A percentile compares a stretch with the other conserved stretches of the same genome.
These are phyloP conservation scores for Rhizoctonia solani DNA, from an alignment of 1,284 basidiomycete genomes.

Conservation along the genomic window DNA sequence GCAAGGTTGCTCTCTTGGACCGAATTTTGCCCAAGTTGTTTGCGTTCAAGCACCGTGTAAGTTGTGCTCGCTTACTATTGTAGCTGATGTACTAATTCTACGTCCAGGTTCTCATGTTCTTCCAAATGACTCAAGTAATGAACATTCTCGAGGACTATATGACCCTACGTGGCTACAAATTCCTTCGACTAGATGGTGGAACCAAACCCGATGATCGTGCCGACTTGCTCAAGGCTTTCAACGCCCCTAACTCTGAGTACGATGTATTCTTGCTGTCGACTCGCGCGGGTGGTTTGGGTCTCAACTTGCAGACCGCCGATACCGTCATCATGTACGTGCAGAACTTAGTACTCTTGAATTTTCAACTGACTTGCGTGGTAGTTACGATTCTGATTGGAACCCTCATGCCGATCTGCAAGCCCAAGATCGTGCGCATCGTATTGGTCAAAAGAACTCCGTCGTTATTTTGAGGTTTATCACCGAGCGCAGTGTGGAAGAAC, in stretches of 20 bases:
- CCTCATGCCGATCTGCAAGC: slow-evolving; percentile 98
- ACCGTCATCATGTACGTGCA: slow-evolving; percentile 93
- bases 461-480: slow-evolving; percentile 97
- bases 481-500: slow-evolving; percentile 97
- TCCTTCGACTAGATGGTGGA: slow-evolving; percentile 94
- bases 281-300: slow-evolving; percentile 93
- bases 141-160: slow-evolving; percentile 99
- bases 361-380: slow-evolving; percentile 42
- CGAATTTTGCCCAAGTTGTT: slow-evolving; percentile 96
- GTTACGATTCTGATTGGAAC: slow-evolving; percentile 91
- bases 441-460: slow-evolving; percentile 98
- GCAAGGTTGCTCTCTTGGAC: slow-evolving; percentile 95
- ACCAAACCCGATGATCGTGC: slow-evolving; percentile 99
- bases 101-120: slow-evolving; percentile 90
- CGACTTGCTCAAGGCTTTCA: slow-evolving; percentile 87
- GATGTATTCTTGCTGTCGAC: slow-evolving; percentile 97
- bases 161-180: slow-evolving; percentile 86
- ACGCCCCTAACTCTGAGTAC: slow-evolving; percentile 87
- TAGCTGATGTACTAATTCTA: background rate
- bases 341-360: background rate
- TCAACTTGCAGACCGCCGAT: slow-evolving; percentile 98
- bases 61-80: slow-evolving; percentile 39
- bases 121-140: slow-evolving; percentile 99
- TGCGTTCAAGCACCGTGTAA: slow-evolving; percentile 85
- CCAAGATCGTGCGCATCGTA: slow-evolving; percentile 99